phyloP scores from a whole-genome alignment of 352 stramenopile genomes.

The Globisporangium echinulatum region DNA sequence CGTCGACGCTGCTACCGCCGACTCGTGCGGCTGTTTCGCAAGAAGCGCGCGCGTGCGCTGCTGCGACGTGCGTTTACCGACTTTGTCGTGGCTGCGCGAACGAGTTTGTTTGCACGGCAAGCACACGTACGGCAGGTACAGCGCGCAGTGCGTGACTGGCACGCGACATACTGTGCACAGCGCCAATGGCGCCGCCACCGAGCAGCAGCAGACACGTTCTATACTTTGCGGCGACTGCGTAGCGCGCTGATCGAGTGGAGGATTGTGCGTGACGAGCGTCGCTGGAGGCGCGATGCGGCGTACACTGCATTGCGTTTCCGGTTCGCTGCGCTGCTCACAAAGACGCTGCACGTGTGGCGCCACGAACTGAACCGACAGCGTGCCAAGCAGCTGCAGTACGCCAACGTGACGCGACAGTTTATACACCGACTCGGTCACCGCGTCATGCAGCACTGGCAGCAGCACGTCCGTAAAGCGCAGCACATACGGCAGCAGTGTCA shows the following conservation, averaged over 20 bases:
- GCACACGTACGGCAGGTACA: conserved; percentile 2
- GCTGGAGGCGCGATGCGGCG: background rate
- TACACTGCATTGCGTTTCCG: conserved; percentile 3
- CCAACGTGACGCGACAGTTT: background rate
- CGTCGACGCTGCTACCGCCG: conserved; percentile 27
- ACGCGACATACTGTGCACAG: background rate
- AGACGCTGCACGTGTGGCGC: background rate
- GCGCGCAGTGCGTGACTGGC: conserved; percentile 4
- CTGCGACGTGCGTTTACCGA: conserved; percentile 14
- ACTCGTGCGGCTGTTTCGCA: conserved; percentile 36
- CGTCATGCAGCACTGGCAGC: background rate
- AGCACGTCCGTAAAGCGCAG: background rate
- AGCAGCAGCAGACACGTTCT: conserved; percentile 7
- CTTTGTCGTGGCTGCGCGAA: conserved; percentile 11
- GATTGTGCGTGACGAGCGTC: background rate
- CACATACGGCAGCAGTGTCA: background rate
- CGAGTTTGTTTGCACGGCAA: conserved; percentile 10
- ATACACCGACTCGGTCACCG: background rate
- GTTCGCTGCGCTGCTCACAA: conserved; percentile 1
- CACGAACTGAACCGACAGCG: background rate
- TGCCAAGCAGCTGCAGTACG: background rate
- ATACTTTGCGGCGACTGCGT: conserved; percentile 1
- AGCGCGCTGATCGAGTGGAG: conserved; percentile 12
- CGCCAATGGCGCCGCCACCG: background rate
- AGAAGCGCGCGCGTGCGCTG: conserved; percentile 18